These are phyloP conservation scores for Cicer judaicum DNA, from an alignment of 306 rosid species.

Conservation along the genomic window DNA sequence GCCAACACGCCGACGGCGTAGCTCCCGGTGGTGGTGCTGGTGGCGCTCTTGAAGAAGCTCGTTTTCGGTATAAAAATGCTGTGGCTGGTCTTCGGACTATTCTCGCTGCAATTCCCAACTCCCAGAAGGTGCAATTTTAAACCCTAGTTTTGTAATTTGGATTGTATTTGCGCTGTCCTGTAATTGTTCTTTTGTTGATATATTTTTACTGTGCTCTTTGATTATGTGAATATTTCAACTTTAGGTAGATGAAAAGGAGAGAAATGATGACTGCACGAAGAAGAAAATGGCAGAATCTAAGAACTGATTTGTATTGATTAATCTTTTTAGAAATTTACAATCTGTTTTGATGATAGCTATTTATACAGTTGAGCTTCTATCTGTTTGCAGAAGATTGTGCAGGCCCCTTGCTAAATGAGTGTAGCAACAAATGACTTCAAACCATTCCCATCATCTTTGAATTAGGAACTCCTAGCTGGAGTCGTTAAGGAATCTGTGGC, in stretches of 20 bases:
- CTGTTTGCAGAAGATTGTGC: too few species aligned
- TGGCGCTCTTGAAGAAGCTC: slow-evolving; percentile 91
- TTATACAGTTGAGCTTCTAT: too few species aligned
- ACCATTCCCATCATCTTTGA: too few species aligned
- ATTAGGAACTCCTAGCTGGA: too few species aligned
- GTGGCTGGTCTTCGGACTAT: slow-evolving; percentile 71
- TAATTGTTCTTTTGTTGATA: not conserved
- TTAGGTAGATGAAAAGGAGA: not conserved
- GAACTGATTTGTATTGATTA: too few species aligned
- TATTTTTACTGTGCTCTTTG: not conserved
- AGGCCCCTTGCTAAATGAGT: too few species aligned
- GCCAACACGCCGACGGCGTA: slow-evolving; percentile 52
- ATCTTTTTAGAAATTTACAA: too few species aligned
- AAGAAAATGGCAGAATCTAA: too few species aligned
- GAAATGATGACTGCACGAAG: not conserved
- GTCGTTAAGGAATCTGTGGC: too few species aligned
- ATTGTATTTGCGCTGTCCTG: not conserved
- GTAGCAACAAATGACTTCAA: too few species aligned
- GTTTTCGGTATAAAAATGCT: slow-evolving; percentile 74
- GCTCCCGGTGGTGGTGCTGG: slow-evolving; percentile 55
- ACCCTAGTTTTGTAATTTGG: slow-evolving; percentile 19
- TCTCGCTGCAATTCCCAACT: slow-evolving; percentile 75
- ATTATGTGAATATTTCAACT: slow-evolving; percentile 9
- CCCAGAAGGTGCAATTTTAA: slow-evolving; percentile 62
- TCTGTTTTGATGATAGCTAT: too few species aligned